Percentiles rank a stretch among this genome's conserved stretches.
phyloP scores from a whole-genome alignment of 2,329 filamentous ascomycete genomes.

The Trichoderma sp. region DNA sequence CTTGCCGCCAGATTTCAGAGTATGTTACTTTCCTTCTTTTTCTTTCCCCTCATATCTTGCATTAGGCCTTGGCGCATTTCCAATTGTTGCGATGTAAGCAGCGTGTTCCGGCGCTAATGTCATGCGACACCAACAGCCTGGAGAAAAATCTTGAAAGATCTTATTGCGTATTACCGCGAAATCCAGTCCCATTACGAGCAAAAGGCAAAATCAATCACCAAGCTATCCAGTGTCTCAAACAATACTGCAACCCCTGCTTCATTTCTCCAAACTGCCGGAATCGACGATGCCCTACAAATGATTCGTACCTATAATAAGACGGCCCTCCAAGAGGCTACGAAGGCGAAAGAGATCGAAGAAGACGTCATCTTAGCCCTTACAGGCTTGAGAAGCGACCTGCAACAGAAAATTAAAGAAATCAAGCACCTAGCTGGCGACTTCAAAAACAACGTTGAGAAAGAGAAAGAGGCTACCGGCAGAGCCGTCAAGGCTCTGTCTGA shows the following conservation, averaged over 20 bases:
- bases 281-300: slow-evolving; percentile 83
- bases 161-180: slow-evolving; percentile 92
- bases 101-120: slow-evolving; percentile 4
- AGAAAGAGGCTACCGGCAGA: slow-evolving; percentile 82
- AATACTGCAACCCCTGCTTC: slow-evolving; percentile 74
- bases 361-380: slow-evolving; percentile 89
- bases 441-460: slow-evolving; percentile 94
- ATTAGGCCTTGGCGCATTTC: slow-evolving; percentile 1
- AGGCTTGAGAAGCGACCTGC: slow-evolving; percentile 82
- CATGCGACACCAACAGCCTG: slow-evolving; percentile 64
- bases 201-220: slow-evolving; percentile 78
- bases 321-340: slow-evolving; percentile 78
- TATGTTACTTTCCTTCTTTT: slow-evolving; percentile 46
- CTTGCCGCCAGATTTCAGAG: slow-evolving; percentile 88
- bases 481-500: slow-evolving; percentile 83
- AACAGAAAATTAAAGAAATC: slow-evolving; percentile 98
- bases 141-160: slow-evolving; percentile 92
- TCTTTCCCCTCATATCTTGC: background rate
- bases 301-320: slow-evolving; percentile 82
- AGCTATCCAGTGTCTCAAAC: slow-evolving; percentile 82
- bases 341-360: slow-evolving; percentile 86
- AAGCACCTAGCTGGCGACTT: slow-evolving; percentile 92
- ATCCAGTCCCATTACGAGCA: slow-evolving; percentile 88
- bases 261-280: slow-evolving; percentile 80
- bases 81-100: background rate